These are phyloP conservation scores for Pyrrhoderma noxium DNA, from an alignment of 1,284 basidiomycete genomes.

Conservation along the genomic window DNA sequence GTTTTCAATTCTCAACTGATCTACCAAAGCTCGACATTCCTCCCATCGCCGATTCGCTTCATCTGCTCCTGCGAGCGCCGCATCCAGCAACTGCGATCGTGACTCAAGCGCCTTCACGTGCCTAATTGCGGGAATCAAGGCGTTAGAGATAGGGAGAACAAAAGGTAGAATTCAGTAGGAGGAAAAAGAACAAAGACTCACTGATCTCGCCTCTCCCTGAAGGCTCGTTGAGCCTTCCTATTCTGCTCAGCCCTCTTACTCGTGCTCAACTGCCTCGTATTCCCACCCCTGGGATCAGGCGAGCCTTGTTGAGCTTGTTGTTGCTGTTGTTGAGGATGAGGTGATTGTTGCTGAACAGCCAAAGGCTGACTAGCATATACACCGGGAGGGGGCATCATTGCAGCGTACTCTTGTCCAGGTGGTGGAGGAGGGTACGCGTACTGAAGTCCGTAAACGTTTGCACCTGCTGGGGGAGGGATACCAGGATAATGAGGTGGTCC, in stretches of 20 bases:
- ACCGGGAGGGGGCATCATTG: slow-evolving; percentile 10
- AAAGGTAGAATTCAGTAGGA: too few species aligned
- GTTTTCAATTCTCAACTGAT: slow-evolving; percentile 76
- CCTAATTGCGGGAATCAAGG: too few species aligned
- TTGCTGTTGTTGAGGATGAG: slow-evolving; percentile 11
- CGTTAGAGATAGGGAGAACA: too few species aligned
- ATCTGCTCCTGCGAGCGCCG: slow-evolving; percentile 74
- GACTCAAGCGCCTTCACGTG: slow-evolving; percentile 79
- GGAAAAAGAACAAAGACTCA: slow-evolving; percentile 34
- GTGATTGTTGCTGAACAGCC: background rate
- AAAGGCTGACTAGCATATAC: slow-evolving; percentile 4
- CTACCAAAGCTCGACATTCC: slow-evolving; percentile 73
- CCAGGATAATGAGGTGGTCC: slow-evolving; percentile 17
- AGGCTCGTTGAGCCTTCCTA: slow-evolving; percentile 78
- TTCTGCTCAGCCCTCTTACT: slow-evolving; percentile 84
- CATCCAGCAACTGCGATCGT: slow-evolving; percentile 72
- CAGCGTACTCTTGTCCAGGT: slow-evolving; percentile 14
- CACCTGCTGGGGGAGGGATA: slow-evolving; percentile 12
- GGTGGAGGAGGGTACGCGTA: slow-evolving; percentile 8
- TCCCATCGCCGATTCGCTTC: slow-evolving; percentile 82
- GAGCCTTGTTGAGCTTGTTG: slow-evolving; percentile 6
- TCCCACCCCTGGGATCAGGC: background rate
- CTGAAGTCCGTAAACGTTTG: slow-evolving; percentile 11
- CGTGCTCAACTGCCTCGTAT: slow-evolving; percentile 42
- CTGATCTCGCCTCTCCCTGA: slow-evolving; percentile 78